Evolutionary conservation across 179 eudicot species (phyloP).

Genomic region (Beta lomatogona): DNA sequence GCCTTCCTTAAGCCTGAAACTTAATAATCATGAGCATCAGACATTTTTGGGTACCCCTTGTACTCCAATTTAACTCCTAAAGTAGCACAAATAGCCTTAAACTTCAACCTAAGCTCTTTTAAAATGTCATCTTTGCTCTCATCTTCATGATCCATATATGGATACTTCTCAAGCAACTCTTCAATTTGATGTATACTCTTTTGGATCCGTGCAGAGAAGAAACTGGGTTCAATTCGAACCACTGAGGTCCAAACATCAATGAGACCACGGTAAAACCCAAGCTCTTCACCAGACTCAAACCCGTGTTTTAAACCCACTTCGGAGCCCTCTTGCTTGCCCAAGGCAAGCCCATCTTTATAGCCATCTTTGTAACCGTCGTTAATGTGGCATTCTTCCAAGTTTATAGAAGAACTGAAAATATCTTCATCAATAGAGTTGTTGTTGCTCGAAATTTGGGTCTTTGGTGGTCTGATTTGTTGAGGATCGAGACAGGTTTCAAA

Average conservation of each 20-base stretch:
- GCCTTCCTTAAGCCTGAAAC: background rate
- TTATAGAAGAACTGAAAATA: conserved; percentile 51
- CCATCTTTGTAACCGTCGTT: conserved; percentile 72
- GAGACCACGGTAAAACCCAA: conserved; percentile 70
- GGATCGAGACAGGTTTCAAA: conserved; percentile 23
- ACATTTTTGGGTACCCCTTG: conserved; percentile 62
- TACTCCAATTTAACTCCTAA: conserved; percentile 76
- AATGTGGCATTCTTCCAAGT: conserved; percentile 55
- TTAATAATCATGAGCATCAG: conserved; percentile 45
- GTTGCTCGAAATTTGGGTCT: background rate
- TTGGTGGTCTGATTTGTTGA: conserved; percentile 1
- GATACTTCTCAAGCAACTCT: conserved; percentile 57
- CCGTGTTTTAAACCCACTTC: conserved; percentile 81
- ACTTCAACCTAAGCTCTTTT: conserved; percentile 66
- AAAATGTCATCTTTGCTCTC: conserved; percentile 55
- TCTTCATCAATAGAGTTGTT: conserved; percentile 27
- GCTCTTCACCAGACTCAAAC: conserved; percentile 62
- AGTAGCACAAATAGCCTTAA: conserved; percentile 65
- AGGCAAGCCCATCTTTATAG: conserved; percentile 48
- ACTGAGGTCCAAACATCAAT: conserved; percentile 63
- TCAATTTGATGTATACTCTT: conserved; percentile 55
- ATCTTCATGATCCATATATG: conserved; percentile 63
- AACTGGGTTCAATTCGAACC: conserved; percentile 51
- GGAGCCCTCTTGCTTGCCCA: conserved; percentile 69
- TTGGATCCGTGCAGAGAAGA: conserved; percentile 55